phyloP scores from a whole-genome alignment of 1,139 yeast genomes.

The Taphrina confusa region DNA sequence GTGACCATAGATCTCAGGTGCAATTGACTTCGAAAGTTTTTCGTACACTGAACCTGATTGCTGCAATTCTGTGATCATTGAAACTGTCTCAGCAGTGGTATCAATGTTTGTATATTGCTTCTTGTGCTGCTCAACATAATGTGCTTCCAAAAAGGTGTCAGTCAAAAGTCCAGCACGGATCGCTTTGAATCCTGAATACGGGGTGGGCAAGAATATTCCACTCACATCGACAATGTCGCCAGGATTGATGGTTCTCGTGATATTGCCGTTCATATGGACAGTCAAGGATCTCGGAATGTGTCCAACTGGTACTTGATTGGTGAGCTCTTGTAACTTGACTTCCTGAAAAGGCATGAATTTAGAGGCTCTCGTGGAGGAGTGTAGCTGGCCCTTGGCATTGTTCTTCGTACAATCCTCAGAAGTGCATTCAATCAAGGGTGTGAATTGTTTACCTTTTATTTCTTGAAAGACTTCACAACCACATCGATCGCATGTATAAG shows the following conservation, averaged over 20 bases:
- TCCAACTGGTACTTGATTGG: slow-evolving; percentile 96
- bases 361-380: slow-evolving; percentile 92
- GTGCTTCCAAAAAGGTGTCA: slow-evolving; percentile 91
- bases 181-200: slow-evolving; percentile 93
- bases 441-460: slow-evolving; percentile 77
- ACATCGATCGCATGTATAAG: slow-evolving; percentile 96
- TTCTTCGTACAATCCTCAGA: slow-evolving; percentile 77
- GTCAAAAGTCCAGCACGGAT: slow-evolving; percentile 88
- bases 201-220: slow-evolving; percentile 90
- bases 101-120: slow-evolving; percentile 74
- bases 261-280: slow-evolving; percentile 83
- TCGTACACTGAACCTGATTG: slow-evolving; percentile 72
- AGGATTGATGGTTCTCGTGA: slow-evolving; percentile 84
- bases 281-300: slow-evolving; percentile 89
- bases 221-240: slow-evolving; percentile 93
- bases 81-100: slow-evolving; percentile 59
- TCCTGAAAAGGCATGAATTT: slow-evolving; percentile 95
- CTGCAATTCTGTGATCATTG: slow-evolving; percentile 58
- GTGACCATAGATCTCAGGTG: slow-evolving; percentile 97
- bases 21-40: slow-evolving; percentile 81
- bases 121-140: slow-evolving; percentile 80
- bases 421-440: slow-evolving; percentile 83
- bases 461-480: slow-evolving; percentile 97
- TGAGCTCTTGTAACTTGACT: slow-evolving; percentile 88
- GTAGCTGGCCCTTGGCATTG: slow-evolving; percentile 82